Evolutionary conservation across 2,329 filamentous ascomycete genomes (phyloP).

Genomic region (Hypoxylon sp.): DNA sequence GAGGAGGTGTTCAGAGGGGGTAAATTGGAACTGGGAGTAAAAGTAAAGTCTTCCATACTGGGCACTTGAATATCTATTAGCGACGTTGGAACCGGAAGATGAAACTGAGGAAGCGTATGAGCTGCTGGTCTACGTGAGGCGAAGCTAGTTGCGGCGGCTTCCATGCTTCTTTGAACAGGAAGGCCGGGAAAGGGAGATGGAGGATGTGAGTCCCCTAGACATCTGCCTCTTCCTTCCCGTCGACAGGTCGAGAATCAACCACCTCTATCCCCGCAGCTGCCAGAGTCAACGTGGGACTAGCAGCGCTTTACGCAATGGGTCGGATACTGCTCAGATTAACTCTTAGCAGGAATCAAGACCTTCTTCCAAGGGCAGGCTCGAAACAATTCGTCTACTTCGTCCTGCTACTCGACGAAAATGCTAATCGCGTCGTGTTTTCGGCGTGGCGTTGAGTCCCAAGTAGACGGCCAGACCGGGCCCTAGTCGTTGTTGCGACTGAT

Average conservation of each 20-base stretch:
- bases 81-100: conserved; percentile 53
- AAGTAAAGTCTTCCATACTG: conserved; percentile 51
- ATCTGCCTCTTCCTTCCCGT: conserved; percentile 8
- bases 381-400: neutral
- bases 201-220: conserved; percentile 11
- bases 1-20: neutral
- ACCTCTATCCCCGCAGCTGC: conserved; percentile 4
- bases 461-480: neutral
- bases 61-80: conserved; percentile 53
- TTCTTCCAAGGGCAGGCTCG: neutral
- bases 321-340: neutral
- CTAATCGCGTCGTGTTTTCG: conserved; percentile 8
- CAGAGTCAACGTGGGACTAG: conserved; percentile 2
- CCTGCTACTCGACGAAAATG: neutral
- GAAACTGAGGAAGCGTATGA: conserved; percentile 69
- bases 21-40: conserved; percentile 20
- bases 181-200: conserved; percentile 5
- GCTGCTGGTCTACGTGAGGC: conserved; percentile 78
- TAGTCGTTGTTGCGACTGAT: conserved; percentile 4
- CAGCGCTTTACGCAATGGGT: conserved; percentile 19
- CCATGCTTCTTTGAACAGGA: conserved; percentile 31
- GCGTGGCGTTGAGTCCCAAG: neutral
- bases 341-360: neutral
- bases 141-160: conserved; percentile 65
- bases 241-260: neutral